Percentiles rank a stretch among this genome's conserved stretches.
phyloP scores from a whole-genome alignment of 441 rosid genomes.

The Erodium moschatum region DNA sequence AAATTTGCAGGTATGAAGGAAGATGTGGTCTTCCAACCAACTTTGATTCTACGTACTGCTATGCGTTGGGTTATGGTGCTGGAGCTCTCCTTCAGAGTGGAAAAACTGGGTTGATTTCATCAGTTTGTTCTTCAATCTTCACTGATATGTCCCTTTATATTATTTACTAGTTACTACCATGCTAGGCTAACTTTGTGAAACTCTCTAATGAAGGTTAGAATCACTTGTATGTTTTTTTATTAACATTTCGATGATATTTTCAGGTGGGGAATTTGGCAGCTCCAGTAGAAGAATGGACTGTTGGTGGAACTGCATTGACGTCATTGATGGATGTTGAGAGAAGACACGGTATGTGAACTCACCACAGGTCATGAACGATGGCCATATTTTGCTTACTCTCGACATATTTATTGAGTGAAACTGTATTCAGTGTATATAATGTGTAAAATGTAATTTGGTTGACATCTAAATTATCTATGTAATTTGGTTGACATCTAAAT shows the following conservation, averaged over 20 bases:
- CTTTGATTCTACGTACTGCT: conserved; percentile 85
- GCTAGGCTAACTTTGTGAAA: neutral
- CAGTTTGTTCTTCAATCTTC: conserved; percentile 37
- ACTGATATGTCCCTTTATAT: neutral
- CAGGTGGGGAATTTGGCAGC: neutral
- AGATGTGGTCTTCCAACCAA: conserved; percentile 96
- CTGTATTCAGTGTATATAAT: neutral
- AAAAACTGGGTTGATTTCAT: conserved; percentile 81
- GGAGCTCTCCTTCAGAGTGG: conserved; percentile 83
- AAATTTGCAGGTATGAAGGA: conserved; percentile 50
- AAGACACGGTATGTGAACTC: conserved; percentile 66
- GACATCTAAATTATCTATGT: too few relatives aligned
- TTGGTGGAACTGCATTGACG: neutral
- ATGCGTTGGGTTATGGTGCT: conserved; percentile 82
- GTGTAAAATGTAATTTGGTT: neutral
- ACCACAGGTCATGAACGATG: neutral
- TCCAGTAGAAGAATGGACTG: neutral
- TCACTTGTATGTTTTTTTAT: neutral
- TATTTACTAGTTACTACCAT: neutral
- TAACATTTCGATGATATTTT: neutral
- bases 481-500: neutral
- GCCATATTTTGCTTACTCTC: neutral
- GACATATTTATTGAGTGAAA: neutral
- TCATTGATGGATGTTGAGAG: conserved; percentile 24
- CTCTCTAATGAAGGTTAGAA: neutral